Evolutionary conservation across 2,329 filamentous ascomycete species (phyloP).

Genomic region (Trichoderma asperellum): DNA sequence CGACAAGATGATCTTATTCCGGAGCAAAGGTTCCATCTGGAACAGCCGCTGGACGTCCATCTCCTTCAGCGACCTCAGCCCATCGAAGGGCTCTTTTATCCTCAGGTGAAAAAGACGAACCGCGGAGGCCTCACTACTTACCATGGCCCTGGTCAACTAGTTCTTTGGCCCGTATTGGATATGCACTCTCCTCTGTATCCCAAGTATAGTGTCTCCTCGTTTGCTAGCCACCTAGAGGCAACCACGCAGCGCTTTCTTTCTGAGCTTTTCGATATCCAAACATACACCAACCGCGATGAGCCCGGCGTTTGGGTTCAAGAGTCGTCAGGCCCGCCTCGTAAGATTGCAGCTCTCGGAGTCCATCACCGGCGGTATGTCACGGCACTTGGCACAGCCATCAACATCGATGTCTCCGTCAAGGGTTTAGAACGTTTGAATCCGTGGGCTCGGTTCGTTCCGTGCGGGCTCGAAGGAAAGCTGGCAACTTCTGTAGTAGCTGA

Average conservation of each 20-base stretch:
- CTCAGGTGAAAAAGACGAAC: conserved; percentile 70
- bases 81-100: conserved; percentile 46
- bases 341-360: conserved; percentile 92
- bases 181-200: conserved; percentile 63
- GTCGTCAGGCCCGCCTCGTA: conserved; percentile 50
- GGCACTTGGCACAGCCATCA: conserved; percentile 81
- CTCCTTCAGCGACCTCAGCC: conserved; percentile 35
- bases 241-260: conserved; percentile 70
- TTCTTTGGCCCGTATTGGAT: conserved; percentile 92
- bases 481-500: conserved; percentile 74
- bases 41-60: conserved; percentile 45
- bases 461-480: conserved; percentile 78
- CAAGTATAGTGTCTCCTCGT: conserved; percentile 70
- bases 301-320: conserved; percentile 79
- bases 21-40: conserved; percentile 51
- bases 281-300: conserved; percentile 67
- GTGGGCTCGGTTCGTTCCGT: conserved; percentile 79
- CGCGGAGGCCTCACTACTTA: conserved; percentile 92
- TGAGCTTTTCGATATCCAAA: conserved; percentile 60
- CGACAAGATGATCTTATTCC: conserved; percentile 64
- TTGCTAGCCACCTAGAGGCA: conserved; percentile 78
- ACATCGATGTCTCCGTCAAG: conserved; percentile 65
- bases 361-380: conserved; percentile 83
- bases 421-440: conserved; percentile 50
- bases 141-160: conserved; percentile 90